Evolutionary conservation across 257 asterid genomes (phyloP).

Genomic region (Plectranthus barbatus): DNA sequence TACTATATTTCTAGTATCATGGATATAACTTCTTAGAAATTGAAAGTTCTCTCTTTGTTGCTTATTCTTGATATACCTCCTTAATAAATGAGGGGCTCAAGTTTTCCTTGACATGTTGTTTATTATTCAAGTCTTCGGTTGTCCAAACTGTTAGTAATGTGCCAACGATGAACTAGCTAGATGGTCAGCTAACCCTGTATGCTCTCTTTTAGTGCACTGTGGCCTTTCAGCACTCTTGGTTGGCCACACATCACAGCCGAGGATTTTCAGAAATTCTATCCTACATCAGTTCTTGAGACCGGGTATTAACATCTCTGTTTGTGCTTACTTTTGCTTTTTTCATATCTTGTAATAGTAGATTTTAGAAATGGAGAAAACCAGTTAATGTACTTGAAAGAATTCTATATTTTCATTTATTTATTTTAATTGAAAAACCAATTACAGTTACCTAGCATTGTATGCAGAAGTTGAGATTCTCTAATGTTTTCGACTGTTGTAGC

Average conservation of each 20-base stretch:
- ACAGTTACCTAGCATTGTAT: background rate
- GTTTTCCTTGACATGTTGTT: background rate
- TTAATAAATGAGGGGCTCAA: background rate
- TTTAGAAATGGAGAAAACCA: slow-evolving; percentile 6
- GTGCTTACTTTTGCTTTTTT: background rate
- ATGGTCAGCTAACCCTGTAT: slow-evolving; percentile 16
- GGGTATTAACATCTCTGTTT: slow-evolving; percentile 46
- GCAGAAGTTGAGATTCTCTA: background rate
- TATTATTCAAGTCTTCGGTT: background rate
- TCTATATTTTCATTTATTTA: background rate
- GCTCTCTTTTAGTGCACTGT: slow-evolving; percentile 54
- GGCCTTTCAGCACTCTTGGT: slow-evolving; percentile 99
- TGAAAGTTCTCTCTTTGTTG: background rate
- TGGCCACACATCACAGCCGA: slow-evolving; percentile 89
- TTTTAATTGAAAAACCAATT: background rate
- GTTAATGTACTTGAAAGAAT: background rate
- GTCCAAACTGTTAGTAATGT: background rate
- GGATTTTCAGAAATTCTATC: slow-evolving; percentile 77
- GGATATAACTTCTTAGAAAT: background rate
- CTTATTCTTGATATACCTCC: background rate
- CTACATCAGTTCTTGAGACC: slow-evolving; percentile 92
- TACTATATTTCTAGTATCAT: background rate
- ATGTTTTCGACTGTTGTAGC: background rate
- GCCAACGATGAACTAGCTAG: background rate
- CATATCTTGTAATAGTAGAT: background rate